Conservation (phyloP, 2,329 filamentous ascomycete species). For the Fusarium sp. region DNA sequence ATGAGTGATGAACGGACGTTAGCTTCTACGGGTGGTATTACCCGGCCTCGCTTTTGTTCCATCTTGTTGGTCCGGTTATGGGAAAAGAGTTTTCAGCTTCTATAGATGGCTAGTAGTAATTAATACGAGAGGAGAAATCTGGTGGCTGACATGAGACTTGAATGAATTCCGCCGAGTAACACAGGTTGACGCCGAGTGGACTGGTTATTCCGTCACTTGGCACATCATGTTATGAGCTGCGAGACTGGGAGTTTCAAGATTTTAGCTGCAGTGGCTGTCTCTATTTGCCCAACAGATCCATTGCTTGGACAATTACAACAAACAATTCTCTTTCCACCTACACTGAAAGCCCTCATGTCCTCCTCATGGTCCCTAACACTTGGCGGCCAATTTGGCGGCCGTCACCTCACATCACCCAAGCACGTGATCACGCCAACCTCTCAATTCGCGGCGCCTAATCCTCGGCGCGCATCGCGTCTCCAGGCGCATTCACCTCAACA, state of each 20-base stretch:
- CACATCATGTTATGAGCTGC: not conserved
- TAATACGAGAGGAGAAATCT: not conserved
- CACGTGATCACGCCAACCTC: constrained; percentile 48
- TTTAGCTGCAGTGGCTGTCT: not conserved
- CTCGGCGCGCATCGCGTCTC: constrained; percentile 50
- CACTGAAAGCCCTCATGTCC: not conserved
- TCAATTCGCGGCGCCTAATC: constrained; percentile 52
- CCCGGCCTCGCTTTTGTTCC: not conserved
- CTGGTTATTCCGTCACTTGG: not conserved
- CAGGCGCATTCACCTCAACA: constrained; percentile 43
- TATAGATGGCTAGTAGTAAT: not conserved
- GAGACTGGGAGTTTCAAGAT: not conserved
- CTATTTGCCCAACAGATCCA: not conserved
- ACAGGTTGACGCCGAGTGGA: not conserved
- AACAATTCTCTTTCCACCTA: not conserved
- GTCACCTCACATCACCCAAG: constrained; percentile 9
- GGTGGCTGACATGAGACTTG: not conserved
- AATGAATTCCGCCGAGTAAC: constrained; percentile 7
- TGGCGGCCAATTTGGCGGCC: not conserved
- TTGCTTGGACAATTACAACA: not conserved
- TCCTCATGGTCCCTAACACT: not conserved
- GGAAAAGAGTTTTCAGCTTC: not conserved
- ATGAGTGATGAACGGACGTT: not conserved
- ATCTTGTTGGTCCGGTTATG: not conserved
- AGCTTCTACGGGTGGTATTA: not conserved